Conservation (phyloP, 352 stramenopile species). For the Phytopythium vexans region DNA sequence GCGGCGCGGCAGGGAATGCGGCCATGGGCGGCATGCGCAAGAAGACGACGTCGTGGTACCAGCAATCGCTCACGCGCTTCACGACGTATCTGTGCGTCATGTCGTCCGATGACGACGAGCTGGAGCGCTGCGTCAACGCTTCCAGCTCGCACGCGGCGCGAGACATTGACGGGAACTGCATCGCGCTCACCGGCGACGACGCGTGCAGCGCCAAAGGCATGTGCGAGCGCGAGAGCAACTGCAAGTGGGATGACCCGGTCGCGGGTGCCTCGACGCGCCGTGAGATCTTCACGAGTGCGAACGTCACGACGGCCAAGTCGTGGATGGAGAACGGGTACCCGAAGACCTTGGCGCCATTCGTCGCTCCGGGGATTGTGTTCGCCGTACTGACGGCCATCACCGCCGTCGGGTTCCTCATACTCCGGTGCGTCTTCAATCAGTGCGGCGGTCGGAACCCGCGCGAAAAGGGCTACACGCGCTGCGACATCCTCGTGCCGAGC, state of each 20-base stretch:
- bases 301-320: slow-evolving; percentile 51
- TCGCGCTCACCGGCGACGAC: slow-evolving; percentile 39
- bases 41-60: slow-evolving; percentile 66
- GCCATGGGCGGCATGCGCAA: slow-evolving; percentile 73
- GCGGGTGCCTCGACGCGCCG: slow-evolving; percentile 29
- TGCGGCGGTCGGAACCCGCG: slow-evolving; percentile 70
- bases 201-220: slow-evolving; percentile 56
- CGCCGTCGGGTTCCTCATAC: slow-evolving; percentile 57
- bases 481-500: slow-evolving; percentile 63
- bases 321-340: slow-evolving; percentile 73
- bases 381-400: slow-evolving; percentile 54
- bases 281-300: slow-evolving; percentile 50
- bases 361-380: slow-evolving; percentile 71
- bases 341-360: slow-evolving; percentile 59
- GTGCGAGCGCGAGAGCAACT: slow-evolving; percentile 76
- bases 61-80: slow-evolving; percentile 56
- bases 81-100: slow-evolving; percentile 72
- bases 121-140: slow-evolving; percentile 55
- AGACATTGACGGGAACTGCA: slow-evolving; percentile 50
- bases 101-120: slow-evolving; percentile 32
- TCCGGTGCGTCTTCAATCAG: slow-evolving; percentile 79
- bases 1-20: slow-evolving; percentile 44
- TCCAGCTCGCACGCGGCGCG: slow-evolving; percentile 46
- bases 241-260: slow-evolving; percentile 75
- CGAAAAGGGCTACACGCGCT: slow-evolving; percentile 81